These are phyloP conservation scores for Mycena olivaceomarginata DNA, from an alignment of 768 basidiomycete genomes.

Conservation along the genomic window DNA sequence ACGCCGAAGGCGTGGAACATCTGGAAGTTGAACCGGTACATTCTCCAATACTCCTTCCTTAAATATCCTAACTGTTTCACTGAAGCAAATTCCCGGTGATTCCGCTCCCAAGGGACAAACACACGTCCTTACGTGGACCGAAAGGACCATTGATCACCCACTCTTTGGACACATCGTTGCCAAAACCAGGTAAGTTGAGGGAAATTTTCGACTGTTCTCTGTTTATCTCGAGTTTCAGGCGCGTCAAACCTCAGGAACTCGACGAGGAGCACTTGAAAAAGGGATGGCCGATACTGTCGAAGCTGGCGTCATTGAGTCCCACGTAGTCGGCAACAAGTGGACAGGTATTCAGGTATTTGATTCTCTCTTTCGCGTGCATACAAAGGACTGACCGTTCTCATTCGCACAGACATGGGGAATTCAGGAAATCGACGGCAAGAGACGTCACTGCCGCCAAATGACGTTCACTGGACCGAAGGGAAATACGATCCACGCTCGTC, in stretches of 20 bases:
- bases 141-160: conserved; percentile 56
- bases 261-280: conserved; percentile 22
- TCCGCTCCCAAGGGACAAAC: conserved; percentile 50
- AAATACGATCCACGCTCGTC: conserved; percentile 13
- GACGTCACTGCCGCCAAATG: conserved; percentile 19
- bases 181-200: conserved; percentile 8
- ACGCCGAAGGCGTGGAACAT: conserved; percentile 61
- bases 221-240: background rate
- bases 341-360: conserved; percentile 49
- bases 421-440: conserved; percentile 33
- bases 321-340: conserved; percentile 53
- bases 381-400: background rate
- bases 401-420: conserved; percentile 46
- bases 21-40: conserved; percentile 54
- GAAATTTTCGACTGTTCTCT: no score
- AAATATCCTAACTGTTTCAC: background rate
- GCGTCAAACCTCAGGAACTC: conserved; percentile 8
- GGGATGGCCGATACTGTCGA: conserved; percentile 19
- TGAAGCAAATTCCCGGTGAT: conserved; percentile 6
- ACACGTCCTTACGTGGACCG: conserved; percentile 62
- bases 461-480: conserved; percentile 28
- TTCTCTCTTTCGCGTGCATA: background rate
- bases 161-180: conserved; percentile 62
- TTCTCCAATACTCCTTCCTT: conserved; percentile 36
- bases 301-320: conserved; percentile 45